Evolutionary conservation across 345 rosid genomes (phyloP).

Genomic region (Fremontodendron californicum): DNA sequence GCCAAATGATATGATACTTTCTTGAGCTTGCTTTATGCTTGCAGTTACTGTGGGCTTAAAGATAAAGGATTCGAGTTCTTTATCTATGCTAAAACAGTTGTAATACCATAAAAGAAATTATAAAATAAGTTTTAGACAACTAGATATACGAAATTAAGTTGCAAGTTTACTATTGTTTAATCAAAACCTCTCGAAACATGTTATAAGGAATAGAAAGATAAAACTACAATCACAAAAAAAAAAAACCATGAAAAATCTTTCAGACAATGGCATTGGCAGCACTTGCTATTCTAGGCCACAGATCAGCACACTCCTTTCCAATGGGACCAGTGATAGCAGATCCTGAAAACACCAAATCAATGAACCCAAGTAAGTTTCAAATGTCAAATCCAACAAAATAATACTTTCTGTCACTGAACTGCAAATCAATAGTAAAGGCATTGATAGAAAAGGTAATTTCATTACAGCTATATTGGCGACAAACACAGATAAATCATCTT

Average conservation of each 20-base stretch:
- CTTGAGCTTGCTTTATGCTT: conserved; percentile 71
- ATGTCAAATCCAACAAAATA: not conserved
- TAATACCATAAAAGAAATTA: not conserved
- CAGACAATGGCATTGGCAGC: conserved; percentile 65
- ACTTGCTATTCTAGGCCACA: conserved; percentile 85
- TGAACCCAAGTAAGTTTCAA: not conserved
- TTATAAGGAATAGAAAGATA: not conserved
- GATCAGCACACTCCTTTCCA: conserved; percentile 68
- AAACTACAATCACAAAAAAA: not conserved
- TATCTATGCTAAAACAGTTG: not conserved
- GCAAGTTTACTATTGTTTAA: not conserved
- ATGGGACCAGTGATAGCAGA: conserved; percentile 63
- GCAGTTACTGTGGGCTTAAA: conserved; percentile 71
- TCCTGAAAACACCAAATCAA: conserved; percentile 28
- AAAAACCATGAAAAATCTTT: conserved; percentile 1
- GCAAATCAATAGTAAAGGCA: not conserved
- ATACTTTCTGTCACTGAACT: no score
- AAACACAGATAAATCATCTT: not conserved
- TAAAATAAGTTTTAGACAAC: not conserved
- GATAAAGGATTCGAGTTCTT: conserved; percentile 58
- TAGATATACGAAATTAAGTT: not conserved
- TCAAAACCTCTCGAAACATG: not conserved
- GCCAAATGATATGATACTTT: conserved; percentile 58
- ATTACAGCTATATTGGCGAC: not conserved
- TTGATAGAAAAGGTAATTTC: not conserved